Evolutionary conservation across 768 basidiomycete species (phyloP).

Genomic region (Mycena belliarum): DNA sequence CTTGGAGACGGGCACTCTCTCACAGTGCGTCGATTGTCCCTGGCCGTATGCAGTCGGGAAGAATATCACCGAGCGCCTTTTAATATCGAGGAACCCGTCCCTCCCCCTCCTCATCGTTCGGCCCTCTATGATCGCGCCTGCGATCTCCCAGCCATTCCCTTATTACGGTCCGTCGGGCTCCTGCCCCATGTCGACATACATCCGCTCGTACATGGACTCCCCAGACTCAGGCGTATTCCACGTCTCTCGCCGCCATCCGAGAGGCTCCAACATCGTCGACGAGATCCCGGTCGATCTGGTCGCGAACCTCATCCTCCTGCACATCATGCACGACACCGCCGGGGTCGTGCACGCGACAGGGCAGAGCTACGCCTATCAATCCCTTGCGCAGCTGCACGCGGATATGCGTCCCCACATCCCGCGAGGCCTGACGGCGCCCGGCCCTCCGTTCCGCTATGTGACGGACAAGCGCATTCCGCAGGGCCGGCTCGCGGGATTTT

Average conservation of each 20-base stretch:
- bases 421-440: not conserved
- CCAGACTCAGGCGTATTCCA: not conserved
- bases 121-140: not conserved
- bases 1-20: no score
- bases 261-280: slow-evolving; percentile 5
- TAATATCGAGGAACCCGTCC: not conserved
- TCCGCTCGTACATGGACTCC: not conserved
- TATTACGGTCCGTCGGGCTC: slow-evolving; percentile 1
- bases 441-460: not conserved
- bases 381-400: not conserved
- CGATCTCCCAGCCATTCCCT: slow-evolving; percentile 2
- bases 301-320: slow-evolving; percentile 4
- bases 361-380: not conserved
- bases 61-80: slow-evolving; percentile 5
- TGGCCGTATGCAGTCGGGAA: no score
- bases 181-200: not conserved
- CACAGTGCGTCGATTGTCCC: no score
- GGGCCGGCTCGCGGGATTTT: not conserved
- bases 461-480: not conserved
- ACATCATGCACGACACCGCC: not conserved
- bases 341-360: slow-evolving; percentile 3
- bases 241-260: not conserved
- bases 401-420: not conserved
- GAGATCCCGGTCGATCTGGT: slow-evolving; percentile 11
- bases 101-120: slow-evolving; percentile 1